These are phyloP conservation scores for Termitomyces sp. DNA, from an alignment of 768 basidiomycete genomes.

Conservation along the genomic window DNA sequence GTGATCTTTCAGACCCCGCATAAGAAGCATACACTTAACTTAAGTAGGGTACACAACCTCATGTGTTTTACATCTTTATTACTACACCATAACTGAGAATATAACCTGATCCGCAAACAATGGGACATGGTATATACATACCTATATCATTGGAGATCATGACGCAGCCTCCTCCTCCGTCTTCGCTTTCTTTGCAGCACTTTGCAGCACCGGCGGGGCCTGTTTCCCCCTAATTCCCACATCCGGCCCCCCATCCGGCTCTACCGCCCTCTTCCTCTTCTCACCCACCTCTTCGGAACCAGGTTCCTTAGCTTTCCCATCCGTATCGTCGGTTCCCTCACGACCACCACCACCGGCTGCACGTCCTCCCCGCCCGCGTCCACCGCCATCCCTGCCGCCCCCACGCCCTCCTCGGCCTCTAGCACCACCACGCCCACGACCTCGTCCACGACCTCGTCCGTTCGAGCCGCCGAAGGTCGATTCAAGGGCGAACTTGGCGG, in stretches of 20 bases:
- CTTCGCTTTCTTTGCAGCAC: slow-evolving; percentile 38
- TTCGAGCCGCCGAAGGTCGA: slow-evolving; percentile 12
- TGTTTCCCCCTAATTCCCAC: slow-evolving; percentile 57
- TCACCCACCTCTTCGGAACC: slow-evolving; percentile 52
- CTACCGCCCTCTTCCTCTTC: slow-evolving; percentile 72
- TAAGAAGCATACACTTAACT: too few species aligned
- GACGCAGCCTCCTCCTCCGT: slow-evolving; percentile 26
- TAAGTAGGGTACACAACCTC: too few species aligned
- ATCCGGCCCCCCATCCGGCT: slow-evolving; percentile 74
- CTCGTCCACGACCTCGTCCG: slow-evolving; percentile 19
- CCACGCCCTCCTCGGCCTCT: slow-evolving; percentile 27
- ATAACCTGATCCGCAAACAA: too few species aligned
- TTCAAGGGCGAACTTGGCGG: slow-evolving; percentile 47
- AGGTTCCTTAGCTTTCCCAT: slow-evolving; percentile 22
- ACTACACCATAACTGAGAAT: too few species aligned
- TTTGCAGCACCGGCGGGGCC: slow-evolving; percentile 47
- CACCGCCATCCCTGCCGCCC: slow-evolving; percentile 42
- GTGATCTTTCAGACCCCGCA: too few species aligned
- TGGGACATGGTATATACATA: too few species aligned
- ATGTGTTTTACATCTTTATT: too few species aligned
- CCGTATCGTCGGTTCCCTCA: slow-evolving; percentile 36
- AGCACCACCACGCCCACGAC: slow-evolving; percentile 24
- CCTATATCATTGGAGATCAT: slow-evolving; percentile 1
- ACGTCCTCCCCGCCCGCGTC: slow-evolving; percentile 36
- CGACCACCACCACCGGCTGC: slow-evolving; percentile 30